Evolutionary conservation across 2,329 filamentous ascomycete genomes (phyloP).

Genomic region (Zymoseptoria tritici): DNA sequence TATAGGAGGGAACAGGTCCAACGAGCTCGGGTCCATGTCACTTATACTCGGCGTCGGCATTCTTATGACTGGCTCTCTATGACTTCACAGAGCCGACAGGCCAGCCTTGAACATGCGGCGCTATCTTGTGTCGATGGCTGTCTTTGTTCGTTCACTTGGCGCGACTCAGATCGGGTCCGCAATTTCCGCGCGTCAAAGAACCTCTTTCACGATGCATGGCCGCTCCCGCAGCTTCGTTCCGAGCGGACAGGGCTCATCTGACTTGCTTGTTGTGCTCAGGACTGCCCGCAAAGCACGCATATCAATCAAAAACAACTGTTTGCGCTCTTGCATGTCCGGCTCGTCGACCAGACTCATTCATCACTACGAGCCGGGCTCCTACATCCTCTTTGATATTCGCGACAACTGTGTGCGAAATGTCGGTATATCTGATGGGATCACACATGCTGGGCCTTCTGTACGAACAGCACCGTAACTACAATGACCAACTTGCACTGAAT

Average conservation of each 20-base stretch:
- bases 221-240: constrained; percentile 2
- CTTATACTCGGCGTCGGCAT: not conserved
- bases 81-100: not conserved
- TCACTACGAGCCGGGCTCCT: constrained; percentile 20
- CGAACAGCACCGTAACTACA: constrained; percentile 22
- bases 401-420: constrained; percentile 4
- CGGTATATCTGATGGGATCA: constrained; percentile 7
- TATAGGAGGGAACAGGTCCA: not conserved
- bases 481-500: constrained; percentile 20
- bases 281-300: not conserved
- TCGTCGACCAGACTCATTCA: not conserved
- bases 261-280: not conserved
- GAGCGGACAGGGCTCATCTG: not conserved
- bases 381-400: constrained; percentile 6
- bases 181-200: constrained; percentile 20
- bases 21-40: not conserved
- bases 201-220: constrained; percentile 18
- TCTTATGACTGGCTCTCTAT: not conserved
- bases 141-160: constrained; percentile 18
- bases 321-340: not conserved
- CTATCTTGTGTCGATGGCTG: not conserved
- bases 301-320: not conserved
- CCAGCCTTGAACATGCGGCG: not conserved
- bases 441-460: constrained; percentile 21
- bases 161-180: constrained; percentile 1